Base-by-base conservation (phyloP, 176 grass and related monocot species). In the Oropetium thomaeum region DNA sequence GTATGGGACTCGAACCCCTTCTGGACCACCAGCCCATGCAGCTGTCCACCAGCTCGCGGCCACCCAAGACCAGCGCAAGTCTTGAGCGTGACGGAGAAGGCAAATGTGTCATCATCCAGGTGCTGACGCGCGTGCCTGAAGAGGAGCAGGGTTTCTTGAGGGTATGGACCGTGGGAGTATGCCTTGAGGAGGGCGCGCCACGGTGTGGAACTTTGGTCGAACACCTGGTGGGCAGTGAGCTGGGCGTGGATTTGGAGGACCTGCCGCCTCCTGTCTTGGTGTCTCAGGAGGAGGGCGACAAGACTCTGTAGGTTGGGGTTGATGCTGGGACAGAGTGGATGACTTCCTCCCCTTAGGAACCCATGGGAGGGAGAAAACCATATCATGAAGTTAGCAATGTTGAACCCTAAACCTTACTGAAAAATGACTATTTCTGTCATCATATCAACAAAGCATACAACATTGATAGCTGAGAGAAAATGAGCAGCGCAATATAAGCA, bases 131-230 rank as follows among this genome's bases (percentile, higher is more conserved):
- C 63, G 27, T 85, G 31, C 70, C 43, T 57, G 78, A 90, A 90
- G 49, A 90, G 70, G 31, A 44, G 79, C 78, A 93, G 41, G n/a
- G 91, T 79, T 17, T 93, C 91, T 39, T 54, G 58, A 0, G 78
- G 91, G 54, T 69, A 73, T 16, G 78, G 82, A 26, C 84, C 91
- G 53, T 71, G 74, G 12, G 91, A 79, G 74, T 90, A 93, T 78
- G 79, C 73, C 45, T 89, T 87, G 58, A 90, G 82, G 23, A 90
- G 65, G 35, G 64, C 26, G 70, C 84, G 88, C 91, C 84, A 90
- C 4, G 83, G 64, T 35, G 65, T 62, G 58, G 73, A 45, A 35
- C 70, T 45, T n/a, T 33, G 67, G 54, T 85, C 81, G 65, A 87
- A 81, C 77, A 80, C 74, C 70, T 85, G 70, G 78, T 73, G 85